Evolutionary conservation across 2,329 filamentous ascomycete species (phyloP), one percentile per base, ranked within the genome.

Genomic region (Penicillium sp.): DNA sequence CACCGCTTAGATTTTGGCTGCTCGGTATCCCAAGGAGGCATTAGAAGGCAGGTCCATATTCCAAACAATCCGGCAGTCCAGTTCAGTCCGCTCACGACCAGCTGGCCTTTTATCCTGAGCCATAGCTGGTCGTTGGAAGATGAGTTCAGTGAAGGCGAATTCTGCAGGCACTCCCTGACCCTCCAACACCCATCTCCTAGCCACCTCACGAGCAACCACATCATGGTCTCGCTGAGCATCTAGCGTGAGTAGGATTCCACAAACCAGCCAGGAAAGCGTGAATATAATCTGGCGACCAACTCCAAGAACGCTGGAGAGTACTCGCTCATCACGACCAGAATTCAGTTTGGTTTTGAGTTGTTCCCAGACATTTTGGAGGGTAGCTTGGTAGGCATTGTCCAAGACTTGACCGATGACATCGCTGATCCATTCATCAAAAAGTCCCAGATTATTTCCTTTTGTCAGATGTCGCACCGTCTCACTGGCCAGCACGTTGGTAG

Each of bases 401-500:
- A 40, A 26, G 5, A 66, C 39, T 19, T 47, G 56, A 10, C 23
- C 42, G 40, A 80, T 75, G 1, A 79, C 80, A 37, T 80, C 72
- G 2, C 70, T 71, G 33, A 82, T 65, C 45, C 83, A 67, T 5
- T 73, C 69, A 3, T 69, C 71, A 45, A 76, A 67, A 0, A 67
- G 50, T 4, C 34, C 55, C 48, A 59, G 52, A 24, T 63, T 59
- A 16, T 54, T 13, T 3, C 47, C 40, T 10, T 59, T 63, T 4
- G 52, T 58, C 11, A 58, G 23, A 33, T 58, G 52, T 10, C 79
- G 68, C 16, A 81, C 71, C 1, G 79, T 70, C 56, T 82, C 80
- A 24, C 77, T 76, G 10, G 83, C 83, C 54, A 91, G 76, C 6
- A 91, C 84, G 62, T 89, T 86, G 0, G 87, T 89, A 0, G 87